Conservation (phyloP, 2,329 filamentous ascomycete genomes). For the Monosporascus sp. region DNA sequence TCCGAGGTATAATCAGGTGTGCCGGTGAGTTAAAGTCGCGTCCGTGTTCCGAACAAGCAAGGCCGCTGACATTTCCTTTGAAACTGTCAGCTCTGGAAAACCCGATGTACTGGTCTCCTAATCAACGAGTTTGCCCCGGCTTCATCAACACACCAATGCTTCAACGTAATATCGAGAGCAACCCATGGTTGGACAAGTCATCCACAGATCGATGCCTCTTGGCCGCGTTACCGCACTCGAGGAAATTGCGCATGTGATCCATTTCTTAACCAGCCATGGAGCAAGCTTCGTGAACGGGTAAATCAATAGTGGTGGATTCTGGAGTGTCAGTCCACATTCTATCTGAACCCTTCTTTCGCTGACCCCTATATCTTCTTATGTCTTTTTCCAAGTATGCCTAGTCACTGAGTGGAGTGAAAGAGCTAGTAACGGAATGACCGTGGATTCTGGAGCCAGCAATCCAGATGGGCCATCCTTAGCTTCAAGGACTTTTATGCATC, state of each 20-base stretch:
- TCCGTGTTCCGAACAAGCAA: background rate
- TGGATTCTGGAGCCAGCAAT: no score
- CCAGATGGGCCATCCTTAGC: no score
- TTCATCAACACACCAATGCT: constrained; percentile 15
- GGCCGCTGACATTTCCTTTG: background rate
- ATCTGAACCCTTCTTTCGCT: no score
- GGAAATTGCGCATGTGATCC: constrained; percentile 5
- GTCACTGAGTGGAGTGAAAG: no score
- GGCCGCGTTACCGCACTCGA: constrained; percentile 3
- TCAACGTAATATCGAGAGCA: constrained; percentile 6
- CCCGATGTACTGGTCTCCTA: constrained; percentile 8
- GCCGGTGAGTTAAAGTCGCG: constrained; percentile 5
- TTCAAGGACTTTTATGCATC: no score
- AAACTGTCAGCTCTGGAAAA: constrained; percentile 11
- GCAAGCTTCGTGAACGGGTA: constrained; percentile 8
- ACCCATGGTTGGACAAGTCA: constrained; percentile 2
- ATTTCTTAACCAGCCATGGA: constrained; percentile 3
- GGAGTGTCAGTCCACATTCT: constrained; percentile 1
- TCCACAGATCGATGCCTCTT: constrained; percentile 10
- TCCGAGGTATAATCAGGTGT: constrained; percentile 11
- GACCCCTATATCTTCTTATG: no score
- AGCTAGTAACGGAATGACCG: no score
- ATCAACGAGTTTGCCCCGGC: constrained; percentile 16
- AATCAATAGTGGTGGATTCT: constrained; percentile 3
- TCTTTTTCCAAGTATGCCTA: no score